phyloP scores from a whole-genome alignment of 1,139 yeast species.

The Meyerozyma smithsonii region DNA sequence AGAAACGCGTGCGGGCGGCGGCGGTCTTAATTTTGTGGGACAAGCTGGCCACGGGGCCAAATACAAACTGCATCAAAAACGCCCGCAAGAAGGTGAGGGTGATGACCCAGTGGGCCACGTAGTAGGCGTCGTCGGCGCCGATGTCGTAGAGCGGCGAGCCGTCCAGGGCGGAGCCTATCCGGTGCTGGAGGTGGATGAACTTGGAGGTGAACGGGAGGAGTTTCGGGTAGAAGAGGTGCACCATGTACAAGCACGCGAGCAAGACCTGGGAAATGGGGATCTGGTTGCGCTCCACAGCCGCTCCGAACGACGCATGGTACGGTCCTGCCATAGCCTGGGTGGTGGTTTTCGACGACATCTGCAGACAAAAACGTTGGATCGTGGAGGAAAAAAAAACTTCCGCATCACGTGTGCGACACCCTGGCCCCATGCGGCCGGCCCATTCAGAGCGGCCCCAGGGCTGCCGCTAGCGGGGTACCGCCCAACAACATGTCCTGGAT shows the following conservation, averaged over 20 bases:
- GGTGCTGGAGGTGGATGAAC: constrained; percentile 48
- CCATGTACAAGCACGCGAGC: constrained; percentile 23
- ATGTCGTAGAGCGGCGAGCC: constrained; percentile 43
- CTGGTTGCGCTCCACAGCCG: constrained; percentile 37
- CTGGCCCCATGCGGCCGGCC: not conserved
- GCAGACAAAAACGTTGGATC: too few species aligned
- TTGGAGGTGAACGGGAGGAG: constrained; percentile 28
- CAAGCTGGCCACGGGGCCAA: constrained; percentile 51
- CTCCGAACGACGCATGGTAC: constrained; percentile 20
- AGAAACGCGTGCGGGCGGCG: constrained; percentile 61
- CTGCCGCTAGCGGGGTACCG: not conserved
- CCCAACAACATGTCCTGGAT: constrained; percentile 33
- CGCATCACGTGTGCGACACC: not conserved
- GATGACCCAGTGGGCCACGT: constrained; percentile 53
- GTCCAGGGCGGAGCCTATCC: constrained; percentile 21
- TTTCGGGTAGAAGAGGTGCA: constrained; percentile 22
- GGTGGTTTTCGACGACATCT: too few species aligned
- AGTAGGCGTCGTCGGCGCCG: constrained; percentile 52
- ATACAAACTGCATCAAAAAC: constrained; percentile 50
- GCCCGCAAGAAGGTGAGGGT: constrained; percentile 58
- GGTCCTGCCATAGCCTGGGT: constrained; percentile 1
- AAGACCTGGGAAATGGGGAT: constrained; percentile 29
- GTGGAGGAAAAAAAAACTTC: not conserved
- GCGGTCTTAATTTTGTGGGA: constrained; percentile 39
- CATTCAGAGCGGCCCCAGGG: not conserved